Percentiles rank a stretch among this genome's conserved stretches.
These are phyloP conservation scores for Penicillium desertorum DNA, from an alignment of 495 filamentous ascomycete genomes.

Conservation along the genomic window DNA sequence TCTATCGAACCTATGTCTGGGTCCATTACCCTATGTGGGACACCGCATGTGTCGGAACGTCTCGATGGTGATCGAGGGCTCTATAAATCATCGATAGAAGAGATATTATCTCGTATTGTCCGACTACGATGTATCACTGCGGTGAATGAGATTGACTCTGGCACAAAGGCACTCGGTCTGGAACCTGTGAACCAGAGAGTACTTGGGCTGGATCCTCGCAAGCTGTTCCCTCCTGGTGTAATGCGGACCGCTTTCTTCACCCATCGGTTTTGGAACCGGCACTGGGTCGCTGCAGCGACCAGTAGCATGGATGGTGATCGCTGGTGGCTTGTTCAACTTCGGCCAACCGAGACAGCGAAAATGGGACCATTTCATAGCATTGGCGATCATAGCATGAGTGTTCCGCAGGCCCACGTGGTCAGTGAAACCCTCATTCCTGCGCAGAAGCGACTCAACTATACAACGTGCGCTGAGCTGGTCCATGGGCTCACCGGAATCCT, in stretches of 20 bases:
- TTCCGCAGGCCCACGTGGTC: constrained; percentile 31
- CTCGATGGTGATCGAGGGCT: constrained; percentile 36
- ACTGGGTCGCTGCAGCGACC: constrained; percentile 68
- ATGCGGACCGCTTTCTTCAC: constrained; percentile 63
- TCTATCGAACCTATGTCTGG: constrained; percentile 65
- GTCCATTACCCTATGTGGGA: constrained; percentile 37
- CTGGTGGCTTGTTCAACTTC: constrained; percentile 72
- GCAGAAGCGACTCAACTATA: constrained; percentile 24
- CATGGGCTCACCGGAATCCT: constrained; percentile 43
- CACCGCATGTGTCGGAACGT: constrained; percentile 48
- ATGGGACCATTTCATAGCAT: constrained; percentile 8
- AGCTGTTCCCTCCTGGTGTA: constrained; percentile 59
- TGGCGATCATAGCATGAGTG: constrained; percentile 10
- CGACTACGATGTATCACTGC: constrained; percentile 56
- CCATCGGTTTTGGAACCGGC: constrained; percentile 58
- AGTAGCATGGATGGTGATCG: constrained; percentile 70
- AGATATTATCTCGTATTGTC: constrained; percentile 53
- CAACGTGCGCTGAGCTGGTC: constrained; percentile 38
- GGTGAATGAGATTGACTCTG: constrained; percentile 61
- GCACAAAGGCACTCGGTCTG: constrained; percentile 63
- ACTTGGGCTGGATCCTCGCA: constrained; percentile 57
- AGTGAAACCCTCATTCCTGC: constrained; percentile 28
- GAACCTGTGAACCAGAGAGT: constrained; percentile 52
- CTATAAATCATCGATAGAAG: constrained; percentile 52
- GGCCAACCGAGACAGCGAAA: constrained; percentile 19